phyloP scores from a whole-genome alignment of 83 land plant genomes.

The Picea engelmannii region DNA sequence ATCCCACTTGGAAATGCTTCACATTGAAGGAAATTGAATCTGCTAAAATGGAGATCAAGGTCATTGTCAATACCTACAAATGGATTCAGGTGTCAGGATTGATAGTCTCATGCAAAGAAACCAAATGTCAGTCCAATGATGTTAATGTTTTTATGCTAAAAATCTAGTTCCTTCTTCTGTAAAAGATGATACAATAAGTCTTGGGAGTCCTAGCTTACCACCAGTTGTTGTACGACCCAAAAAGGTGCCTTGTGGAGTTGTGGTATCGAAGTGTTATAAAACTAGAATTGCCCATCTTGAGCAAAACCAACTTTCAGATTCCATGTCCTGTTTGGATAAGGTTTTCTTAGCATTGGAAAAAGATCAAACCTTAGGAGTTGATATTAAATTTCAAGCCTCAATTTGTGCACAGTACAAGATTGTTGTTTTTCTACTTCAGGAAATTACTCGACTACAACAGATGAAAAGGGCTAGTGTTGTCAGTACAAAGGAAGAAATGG shows the following conservation, averaged over 20 bases:
- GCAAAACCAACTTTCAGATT: no score
- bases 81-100: no score
- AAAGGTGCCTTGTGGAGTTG: slow-evolving; percentile 38
- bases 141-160: neutral
- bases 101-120: no score
- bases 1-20: slow-evolving; percentile 49
- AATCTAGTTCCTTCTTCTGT: slow-evolving; percentile 22
- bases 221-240: slow-evolving; percentile 68
- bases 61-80: no score
- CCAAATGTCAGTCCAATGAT: no score
- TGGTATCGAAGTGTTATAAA: slow-evolving; percentile 78
- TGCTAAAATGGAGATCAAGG: slow-evolving; percentile 14
- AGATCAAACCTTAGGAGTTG: slow-evolving; percentile 89
- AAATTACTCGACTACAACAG: slow-evolving; percentile 80
- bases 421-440: slow-evolving; percentile 32
- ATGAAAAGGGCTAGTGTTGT: slow-evolving; percentile 80
- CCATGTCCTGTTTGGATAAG: no score
- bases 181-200: slow-evolving; percentile 23
- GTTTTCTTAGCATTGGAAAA: slow-evolving; percentile 88
- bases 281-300: slow-evolving; percentile 65
- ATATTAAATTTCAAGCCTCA: slow-evolving; percentile 93
- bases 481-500: slow-evolving; percentile 98
- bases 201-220: slow-evolving; percentile 32
- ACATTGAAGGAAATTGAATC: slow-evolving; percentile 28
- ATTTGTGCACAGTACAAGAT: slow-evolving; percentile 49